phyloP scores from a whole-genome alignment of 2,329 filamentous ascomycete species.

The Paraconiothyrium sp. region DNA sequence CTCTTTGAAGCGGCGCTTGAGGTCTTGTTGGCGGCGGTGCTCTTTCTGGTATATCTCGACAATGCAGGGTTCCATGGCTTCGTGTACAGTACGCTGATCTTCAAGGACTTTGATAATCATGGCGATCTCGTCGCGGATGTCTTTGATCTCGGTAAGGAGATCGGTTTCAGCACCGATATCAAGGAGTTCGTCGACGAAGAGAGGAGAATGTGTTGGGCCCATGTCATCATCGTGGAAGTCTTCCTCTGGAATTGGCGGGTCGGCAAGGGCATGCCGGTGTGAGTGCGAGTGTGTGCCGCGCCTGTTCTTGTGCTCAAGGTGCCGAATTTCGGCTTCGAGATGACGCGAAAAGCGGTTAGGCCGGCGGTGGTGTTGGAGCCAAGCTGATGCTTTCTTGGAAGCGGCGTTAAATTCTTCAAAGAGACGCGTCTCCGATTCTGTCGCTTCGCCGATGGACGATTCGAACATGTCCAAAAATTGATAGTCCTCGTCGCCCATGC shows the following conservation, averaged over 20 bases:
- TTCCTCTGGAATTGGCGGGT: conserved; percentile 38
- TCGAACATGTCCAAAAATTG: conserved; percentile 76
- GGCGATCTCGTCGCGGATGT: conserved; percentile 73
- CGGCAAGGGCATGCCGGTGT: conserved; percentile 37
- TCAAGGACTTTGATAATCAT: conserved; percentile 66
- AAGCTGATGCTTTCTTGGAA: conserved; percentile 64
- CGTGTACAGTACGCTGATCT: conserved; percentile 59
- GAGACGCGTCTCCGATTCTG: conserved; percentile 63
- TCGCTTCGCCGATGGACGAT: conserved; percentile 64
- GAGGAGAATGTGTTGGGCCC: conserved; percentile 40
- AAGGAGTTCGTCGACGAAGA: conserved; percentile 65
- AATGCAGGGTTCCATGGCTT: conserved; percentile 58
- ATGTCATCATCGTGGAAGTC: conserved; percentile 44
- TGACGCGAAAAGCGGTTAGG: conserved; percentile 48
- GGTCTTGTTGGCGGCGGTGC: conserved; percentile 53
- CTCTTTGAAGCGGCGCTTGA: conserved; percentile 65
- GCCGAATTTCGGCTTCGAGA: conserved; percentile 46
- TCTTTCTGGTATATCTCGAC: conserved; percentile 49
- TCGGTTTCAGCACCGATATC: conserved; percentile 70
- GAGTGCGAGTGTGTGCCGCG: conserved; percentile 38
- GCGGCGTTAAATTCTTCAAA: conserved; percentile 70
- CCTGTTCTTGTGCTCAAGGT: conserved; percentile 42
- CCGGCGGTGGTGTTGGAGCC: conserved; percentile 62
- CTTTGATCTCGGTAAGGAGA: conserved; percentile 70
- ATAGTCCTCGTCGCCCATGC: conserved; percentile 66